Evolutionary conservation across 2,329 filamentous ascomycete species (phyloP).

Genomic region (Fusarium sp.): DNA sequence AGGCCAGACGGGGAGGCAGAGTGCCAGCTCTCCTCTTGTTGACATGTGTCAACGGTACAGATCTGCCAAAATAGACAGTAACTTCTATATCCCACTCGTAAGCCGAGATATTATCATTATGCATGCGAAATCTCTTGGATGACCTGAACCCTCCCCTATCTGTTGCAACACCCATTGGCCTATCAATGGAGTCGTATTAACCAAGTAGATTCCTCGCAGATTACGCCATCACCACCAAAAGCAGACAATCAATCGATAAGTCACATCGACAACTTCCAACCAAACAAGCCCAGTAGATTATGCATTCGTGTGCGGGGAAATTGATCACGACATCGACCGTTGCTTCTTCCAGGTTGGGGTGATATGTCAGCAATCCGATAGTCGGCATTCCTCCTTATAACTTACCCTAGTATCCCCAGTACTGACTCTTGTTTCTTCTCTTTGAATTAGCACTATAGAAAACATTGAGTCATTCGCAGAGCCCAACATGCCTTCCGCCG

Average conservation of each 20-base stretch:
- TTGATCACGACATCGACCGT: slow-evolving; percentile 1
- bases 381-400: not conserved
- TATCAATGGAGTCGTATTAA: not conserved
- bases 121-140: not conserved
- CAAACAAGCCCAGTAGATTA: not conserved
- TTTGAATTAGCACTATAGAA: no score
- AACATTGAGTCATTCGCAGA: not conserved
- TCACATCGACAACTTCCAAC: not conserved
- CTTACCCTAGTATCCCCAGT: not conserved
- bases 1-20: not conserved
- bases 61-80: not conserved
- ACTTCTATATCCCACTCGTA: not conserved
- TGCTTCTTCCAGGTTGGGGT: slow-evolving; percentile 21
- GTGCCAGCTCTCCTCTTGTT: not conserved
- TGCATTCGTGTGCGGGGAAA: slow-evolving; percentile 3
- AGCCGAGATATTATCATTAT: not conserved
- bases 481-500: slow-evolving; percentile 48
- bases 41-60: not conserved
- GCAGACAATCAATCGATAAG: not conserved
- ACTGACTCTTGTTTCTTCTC: not conserved
- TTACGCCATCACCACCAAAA: slow-evolving; percentile 1
- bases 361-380: not conserved
- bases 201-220: not conserved
- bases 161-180: not conserved
- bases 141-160: not conserved